A percentile compares a stretch with the other conserved stretches of the same genome.
Evolutionary conservation across 148 eudicot genomes (phyloP).

Genomic region (Cornus controversa): DNA sequence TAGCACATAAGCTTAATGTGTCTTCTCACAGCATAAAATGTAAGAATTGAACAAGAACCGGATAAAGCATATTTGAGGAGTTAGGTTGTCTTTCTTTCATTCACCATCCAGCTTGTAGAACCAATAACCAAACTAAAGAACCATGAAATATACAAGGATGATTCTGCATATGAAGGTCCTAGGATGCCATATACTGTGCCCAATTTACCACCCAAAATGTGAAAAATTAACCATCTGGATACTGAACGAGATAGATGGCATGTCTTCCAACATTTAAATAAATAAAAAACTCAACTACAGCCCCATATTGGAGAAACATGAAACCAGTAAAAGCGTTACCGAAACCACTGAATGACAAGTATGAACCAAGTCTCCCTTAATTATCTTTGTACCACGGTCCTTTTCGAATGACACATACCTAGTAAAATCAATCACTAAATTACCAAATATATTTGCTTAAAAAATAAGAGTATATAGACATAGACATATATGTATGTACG

Average conservation of each 20-base stretch:
- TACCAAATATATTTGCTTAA: not conserved
- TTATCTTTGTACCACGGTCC: too few relatives aligned
- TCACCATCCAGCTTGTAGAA: not conserved
- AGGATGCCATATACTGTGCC: not conserved
- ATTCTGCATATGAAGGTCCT: not conserved
- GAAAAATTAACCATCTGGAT: not conserved
- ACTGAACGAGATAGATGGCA: not conserved
- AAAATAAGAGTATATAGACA: too few relatives aligned
- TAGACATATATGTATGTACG: too few relatives aligned
- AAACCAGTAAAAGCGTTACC: too few relatives aligned
- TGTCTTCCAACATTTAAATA: too few relatives aligned
- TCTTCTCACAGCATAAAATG: not conserved
- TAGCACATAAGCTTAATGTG: not conserved
- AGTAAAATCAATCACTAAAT: too few relatives aligned
- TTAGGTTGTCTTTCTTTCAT: not conserved
- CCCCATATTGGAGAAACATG: too few relatives aligned
- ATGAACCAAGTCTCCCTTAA: too few relatives aligned
- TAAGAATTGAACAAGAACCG: not conserved
- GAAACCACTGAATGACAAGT: too few relatives aligned
- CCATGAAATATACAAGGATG: not conserved
- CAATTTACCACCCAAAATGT: not conserved
- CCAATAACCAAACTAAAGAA: not conserved
- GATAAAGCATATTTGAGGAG: not conserved
- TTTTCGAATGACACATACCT: too few relatives aligned
- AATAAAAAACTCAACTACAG: too few relatives aligned